Evolutionary conservation across 1,284 basidiomycete species (phyloP), one percentile per base, ranked within the genome.

Genomic region (Trichosporon coremiiforme): DNA sequence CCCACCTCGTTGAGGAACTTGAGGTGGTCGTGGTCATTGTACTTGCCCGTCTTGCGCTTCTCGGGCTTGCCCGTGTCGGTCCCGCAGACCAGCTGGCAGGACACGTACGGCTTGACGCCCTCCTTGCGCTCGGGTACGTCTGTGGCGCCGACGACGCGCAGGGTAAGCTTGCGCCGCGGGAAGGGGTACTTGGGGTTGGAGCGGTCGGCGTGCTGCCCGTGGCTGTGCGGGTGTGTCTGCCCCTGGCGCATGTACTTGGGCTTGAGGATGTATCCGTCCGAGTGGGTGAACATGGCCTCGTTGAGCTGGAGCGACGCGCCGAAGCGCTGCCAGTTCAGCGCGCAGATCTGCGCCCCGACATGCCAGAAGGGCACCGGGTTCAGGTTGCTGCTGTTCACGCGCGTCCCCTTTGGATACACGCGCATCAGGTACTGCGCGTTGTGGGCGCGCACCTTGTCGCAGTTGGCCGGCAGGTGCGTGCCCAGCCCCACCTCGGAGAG

Each of bases 251-350:
- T 66, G 70, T 76, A 35, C 80, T 74, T 68, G 0, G 96, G 97
- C 80, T 98, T 98, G 62, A 98, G 87, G 5, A 98, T 90, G 79
- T 94, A 98, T 0, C 97, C 96, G 12, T 88, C 88, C 17, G 90
- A 88, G 4, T 91, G 92, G 72, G 85, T 85, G 75, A 99, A 99
- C 91, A 99, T 93, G 13, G 95, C 92, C 75, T 92, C 89, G 78
- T 98, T 98, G 80, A 98, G 91, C 85, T 84, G 82, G 67, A 83
- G 74, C 31, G 75, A 75, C 15, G 69, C 76, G 93, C 93, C 94
- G 76, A 91, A 91, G 0, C 94, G 98, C 83, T 99, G 97, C 93
- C 95, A 98, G 82, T 99, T 99, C 71, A 99, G 87, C 8, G 96
- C 94, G 0, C 97, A 95, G 17, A 99, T 84, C 82, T 98, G 96